These are phyloP conservation scores for Ascosphaera apis DNA, from an alignment of 2,329 filamentous ascomycete species.

Conservation along the genomic window DNA sequence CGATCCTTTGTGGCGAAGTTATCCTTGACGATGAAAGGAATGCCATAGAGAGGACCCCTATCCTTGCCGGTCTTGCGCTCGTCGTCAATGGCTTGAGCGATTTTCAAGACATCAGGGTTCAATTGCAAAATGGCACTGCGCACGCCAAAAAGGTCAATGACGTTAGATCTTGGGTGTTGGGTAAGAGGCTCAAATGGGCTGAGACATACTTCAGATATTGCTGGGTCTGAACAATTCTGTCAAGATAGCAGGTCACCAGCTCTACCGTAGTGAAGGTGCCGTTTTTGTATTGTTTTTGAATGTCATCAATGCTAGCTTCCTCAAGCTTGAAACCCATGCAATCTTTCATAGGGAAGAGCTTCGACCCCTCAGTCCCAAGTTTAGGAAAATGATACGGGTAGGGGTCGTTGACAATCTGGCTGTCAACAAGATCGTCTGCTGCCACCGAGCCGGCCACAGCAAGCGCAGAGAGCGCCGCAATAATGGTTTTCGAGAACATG, in stretches of 20 bases:
- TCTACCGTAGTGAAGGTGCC: constrained; percentile 34
- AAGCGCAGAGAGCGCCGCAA: constrained; percentile 9
- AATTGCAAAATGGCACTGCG: constrained; percentile 31
- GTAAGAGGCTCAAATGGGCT: not conserved
- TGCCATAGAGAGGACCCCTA: constrained; percentile 48
- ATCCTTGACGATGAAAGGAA: constrained; percentile 55
- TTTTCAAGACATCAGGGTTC: constrained; percentile 42
- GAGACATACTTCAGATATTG: constrained; percentile 36
- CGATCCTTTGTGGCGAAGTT: constrained; percentile 45
- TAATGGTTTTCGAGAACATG: constrained; percentile 3
- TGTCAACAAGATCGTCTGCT: constrained; percentile 11
- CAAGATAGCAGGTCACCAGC: constrained; percentile 38
- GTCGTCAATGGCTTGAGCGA: constrained; percentile 36
- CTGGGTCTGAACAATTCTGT: constrained; percentile 37
- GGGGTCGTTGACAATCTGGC: constrained; percentile 14
- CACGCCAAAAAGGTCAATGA: not conserved
- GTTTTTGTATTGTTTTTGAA: constrained; percentile 34
- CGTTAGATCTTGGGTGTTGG: not conserved
- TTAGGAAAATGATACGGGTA: constrained; percentile 18
- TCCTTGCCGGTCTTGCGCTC: constrained; percentile 34
- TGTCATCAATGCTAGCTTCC: constrained; percentile 45
- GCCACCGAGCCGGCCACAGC: constrained; percentile 6
- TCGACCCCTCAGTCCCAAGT: constrained; percentile 12
- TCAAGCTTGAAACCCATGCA: constrained; percentile 40
- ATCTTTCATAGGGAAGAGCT: constrained; percentile 36